These are phyloP conservation scores for Fusarium marasasianum DNA, from an alignment of 2,329 filamentous ascomycete genomes.

Conservation along the genomic window DNA sequence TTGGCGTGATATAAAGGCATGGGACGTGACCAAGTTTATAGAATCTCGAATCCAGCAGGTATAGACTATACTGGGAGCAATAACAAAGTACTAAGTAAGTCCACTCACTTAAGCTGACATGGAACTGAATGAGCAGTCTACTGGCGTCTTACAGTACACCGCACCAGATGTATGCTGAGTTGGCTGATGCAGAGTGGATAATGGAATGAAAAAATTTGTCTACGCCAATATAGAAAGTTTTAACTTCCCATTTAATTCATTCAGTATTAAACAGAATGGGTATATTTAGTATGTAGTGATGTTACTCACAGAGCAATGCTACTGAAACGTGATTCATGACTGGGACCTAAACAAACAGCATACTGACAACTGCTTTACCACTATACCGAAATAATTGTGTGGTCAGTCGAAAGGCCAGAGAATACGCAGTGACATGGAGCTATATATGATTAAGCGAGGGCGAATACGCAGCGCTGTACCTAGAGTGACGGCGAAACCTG, in stretches of 20 bases:
- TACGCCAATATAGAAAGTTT: no score
- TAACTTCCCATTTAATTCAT: background rate
- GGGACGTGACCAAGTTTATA: background rate
- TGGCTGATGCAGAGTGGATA: background rate
- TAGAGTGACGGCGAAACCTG: background rate
- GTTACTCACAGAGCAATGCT: background rate
- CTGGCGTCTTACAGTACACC: background rate
- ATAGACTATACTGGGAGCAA: background rate
- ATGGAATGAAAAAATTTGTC: background rate
- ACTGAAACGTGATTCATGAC: background rate
- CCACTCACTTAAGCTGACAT: background rate
- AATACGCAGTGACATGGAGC: background rate
- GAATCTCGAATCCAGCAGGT: background rate
- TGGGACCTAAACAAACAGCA: background rate
- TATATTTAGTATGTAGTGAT: background rate
- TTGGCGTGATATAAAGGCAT: background rate
- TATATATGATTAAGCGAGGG: background rate
- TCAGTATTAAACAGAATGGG: background rate
- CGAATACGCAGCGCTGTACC: background rate
- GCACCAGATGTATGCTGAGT: background rate
- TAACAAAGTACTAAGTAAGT: background rate
- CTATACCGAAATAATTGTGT: background rate
- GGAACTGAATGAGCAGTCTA: background rate
- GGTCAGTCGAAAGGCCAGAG: background rate
- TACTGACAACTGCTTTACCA: background rate